Base-by-base conservation (phyloP, 2,329 filamentous ascomycete species). In the Septoria petroselini region DNA sequence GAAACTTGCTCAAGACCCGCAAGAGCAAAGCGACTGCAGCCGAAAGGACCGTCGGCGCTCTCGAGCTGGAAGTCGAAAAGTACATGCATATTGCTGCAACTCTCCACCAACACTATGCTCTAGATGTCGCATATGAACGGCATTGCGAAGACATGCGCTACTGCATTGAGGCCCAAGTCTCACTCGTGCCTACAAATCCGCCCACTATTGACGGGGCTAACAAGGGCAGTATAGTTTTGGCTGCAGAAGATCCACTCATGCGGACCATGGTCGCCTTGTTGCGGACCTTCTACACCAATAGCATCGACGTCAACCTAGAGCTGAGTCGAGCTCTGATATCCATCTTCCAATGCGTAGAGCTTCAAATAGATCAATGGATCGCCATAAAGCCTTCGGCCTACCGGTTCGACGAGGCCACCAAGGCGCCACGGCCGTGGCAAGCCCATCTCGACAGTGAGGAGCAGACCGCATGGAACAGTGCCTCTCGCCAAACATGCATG, bases 291-390 rank as follows among this genome's bases (percentile, higher is more conserved):
- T 89, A 96, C 60, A 79, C 88, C 4, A 98, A 98, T 61, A 85
- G 89, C 2, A 83, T 97, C 2, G 89, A 96, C 60, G 91, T 87
- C 2, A 98, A 98, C 60, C 73, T 98, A 3, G 86, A 86, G 0
- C 76, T 96, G 1, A 97, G 91, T 0, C 88, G 94, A 62, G 80
- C 86, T 1, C 76, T 97, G 35, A 80, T 94, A 21, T 86, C 88
- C 58, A 75, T 98, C 33, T 87, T 87, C 8, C 83, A 87, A 1
- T 97, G 93, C 60, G 86, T 89, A 4, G 86, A 88, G 55, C 85
- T 95, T 64, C 82, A 84, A 15, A 77, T 96, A 9, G 89, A 96
- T 63, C 86, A 87, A n/a, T 98, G 93, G 91, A 73, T 97, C 23
- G 74, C 91, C 72, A n/a, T 62, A 2, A 38, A 61, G 42, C 50